A percentile compares a stretch with the other conserved stretches of the same genome.
Conservation (phyloP, 2,329 filamentous ascomycete genomes). For the Fusarium incarnatum region DNA sequence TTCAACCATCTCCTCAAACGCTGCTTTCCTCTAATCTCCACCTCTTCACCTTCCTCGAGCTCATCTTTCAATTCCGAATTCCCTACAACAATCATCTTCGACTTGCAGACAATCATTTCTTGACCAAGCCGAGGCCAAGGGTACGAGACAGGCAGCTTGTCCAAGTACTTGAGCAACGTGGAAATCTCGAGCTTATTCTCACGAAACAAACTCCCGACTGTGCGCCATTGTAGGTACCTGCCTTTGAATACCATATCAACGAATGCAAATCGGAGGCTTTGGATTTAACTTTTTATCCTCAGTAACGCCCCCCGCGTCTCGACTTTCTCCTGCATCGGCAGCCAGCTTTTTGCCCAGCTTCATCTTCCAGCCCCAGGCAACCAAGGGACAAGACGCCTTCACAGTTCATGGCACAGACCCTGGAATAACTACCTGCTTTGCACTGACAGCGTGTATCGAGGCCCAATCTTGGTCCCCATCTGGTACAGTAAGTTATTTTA, state of each 20-base stretch:
- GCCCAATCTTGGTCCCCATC: conserved; percentile 11
- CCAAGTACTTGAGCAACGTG: conserved; percentile 17
- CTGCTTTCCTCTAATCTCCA: not conserved
- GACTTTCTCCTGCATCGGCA: conserved; percentile 5
- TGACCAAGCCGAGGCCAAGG: not conserved
- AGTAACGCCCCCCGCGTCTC: conserved; percentile 12
- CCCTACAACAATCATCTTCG: not conserved
- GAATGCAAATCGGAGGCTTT: conserved; percentile 12
- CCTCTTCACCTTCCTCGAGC: not conserved
- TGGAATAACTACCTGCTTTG: conserved; percentile 17
- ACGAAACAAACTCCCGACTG: conserved; percentile 22
- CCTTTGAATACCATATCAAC: conserved; percentile 7
- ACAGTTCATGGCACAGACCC: conserved; percentile 24
- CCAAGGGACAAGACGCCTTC: conserved; percentile 33
- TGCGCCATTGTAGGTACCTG: conserved; percentile 20
- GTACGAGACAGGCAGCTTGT: conserved; percentile 5
- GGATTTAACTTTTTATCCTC: conserved; percentile 28
- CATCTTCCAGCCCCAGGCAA: conserved; percentile 31
- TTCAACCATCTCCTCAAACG: not conserved
- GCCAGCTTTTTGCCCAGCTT: conserved; percentile 21
- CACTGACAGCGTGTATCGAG: conserved; percentile 33
- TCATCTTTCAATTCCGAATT: not conserved
- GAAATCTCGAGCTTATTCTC: conserved; percentile 21
- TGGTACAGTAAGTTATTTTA: conserved; percentile 34
- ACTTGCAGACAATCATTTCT: not conserved